Evolutionary conservation across 2,329 filamentous ascomycete genomes (phyloP), one percentile per base, ranked within the genome.

Genomic region (Arthrobotrys pseudoclavata): DNA sequence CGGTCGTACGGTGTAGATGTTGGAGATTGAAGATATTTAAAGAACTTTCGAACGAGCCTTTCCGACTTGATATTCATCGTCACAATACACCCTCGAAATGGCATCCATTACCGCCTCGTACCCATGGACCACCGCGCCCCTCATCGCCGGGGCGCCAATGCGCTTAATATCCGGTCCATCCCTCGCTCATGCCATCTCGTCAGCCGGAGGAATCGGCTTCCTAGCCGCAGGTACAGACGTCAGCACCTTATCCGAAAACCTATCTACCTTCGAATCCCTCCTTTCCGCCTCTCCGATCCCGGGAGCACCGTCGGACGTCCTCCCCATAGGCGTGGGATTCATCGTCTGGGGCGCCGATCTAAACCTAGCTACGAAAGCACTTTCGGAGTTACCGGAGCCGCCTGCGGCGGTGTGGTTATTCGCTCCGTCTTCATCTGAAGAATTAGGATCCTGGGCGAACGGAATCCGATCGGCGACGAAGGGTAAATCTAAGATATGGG

Each of bases 61-160:
- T 12, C 52, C 22, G 52, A 15, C 7, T 22, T 15, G n/a, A 5
- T 37, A 50, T 48, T 13, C 29, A 24, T 45, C 20, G 15, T 15
- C 4, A 50, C 9, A 3, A 40, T 15, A 15, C 13, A 3, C 18
- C 13, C 18, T 5, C 55, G 63, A 62, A 42, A 76, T 76, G 72
- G 57, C 52, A 20, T 47, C 26, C 13, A 45, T 70, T 5, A 62
- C 66, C 13, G 31, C 37, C 4, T 13, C 29, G 7, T 76, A 76
- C 80, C 88, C 89, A 80, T 91, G 90, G 89, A 86, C 85, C 3
- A 82, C 85, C 40, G 80, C 83, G 1, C 90, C 90, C 4, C 83
- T 92, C 20, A 86, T 93, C 31, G 85, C 87, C 53, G 85, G 86
- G 42, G 91, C 90, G 0, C 91, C 91, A 0, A 93, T 94, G 91